These are phyloP conservation scores for Lasiodiplodia sp. DNA, from an alignment of 2,329 filamentous ascomycete genomes.

Conservation along the genomic window DNA sequence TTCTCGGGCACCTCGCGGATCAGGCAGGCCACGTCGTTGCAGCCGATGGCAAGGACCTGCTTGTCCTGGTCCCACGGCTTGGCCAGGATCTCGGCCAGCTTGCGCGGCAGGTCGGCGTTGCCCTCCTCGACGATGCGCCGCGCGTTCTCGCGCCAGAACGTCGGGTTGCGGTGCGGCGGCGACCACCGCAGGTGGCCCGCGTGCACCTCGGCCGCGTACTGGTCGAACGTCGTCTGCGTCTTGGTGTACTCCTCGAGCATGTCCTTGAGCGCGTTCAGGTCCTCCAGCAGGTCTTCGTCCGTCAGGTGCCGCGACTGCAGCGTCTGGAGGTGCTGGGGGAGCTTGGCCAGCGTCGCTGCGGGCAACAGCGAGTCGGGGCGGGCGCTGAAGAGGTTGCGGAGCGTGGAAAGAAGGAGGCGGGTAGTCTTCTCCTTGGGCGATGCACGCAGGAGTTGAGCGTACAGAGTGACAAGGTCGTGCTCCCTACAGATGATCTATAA, in stretches of 20 bases:
- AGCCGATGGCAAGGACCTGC: conserved; percentile 87
- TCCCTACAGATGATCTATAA: conserved; percentile 64
- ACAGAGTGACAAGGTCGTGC: conserved; percentile 89
- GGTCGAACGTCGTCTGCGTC: conserved; percentile 71
- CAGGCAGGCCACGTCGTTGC: conserved; percentile 87
- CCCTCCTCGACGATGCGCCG: conserved; percentile 84
- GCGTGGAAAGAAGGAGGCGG: conserved; percentile 84
- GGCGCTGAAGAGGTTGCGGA: conserved; percentile 83
- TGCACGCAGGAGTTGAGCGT: conserved; percentile 87
- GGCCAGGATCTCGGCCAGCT: conserved; percentile 84
- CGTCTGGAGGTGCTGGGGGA: conserved; percentile 69
- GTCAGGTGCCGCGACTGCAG: conserved; percentile 60
- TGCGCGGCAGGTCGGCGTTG: conserved; percentile 78
- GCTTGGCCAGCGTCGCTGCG: conserved; percentile 82
- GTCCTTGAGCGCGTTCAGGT: conserved; percentile 54
- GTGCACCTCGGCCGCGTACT: conserved; percentile 81
- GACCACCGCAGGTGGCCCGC: conserved; percentile 92
- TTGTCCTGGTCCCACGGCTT: conserved; percentile 86
- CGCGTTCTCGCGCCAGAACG: conserved; percentile 93
- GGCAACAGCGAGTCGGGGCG: conserved; percentile 76
- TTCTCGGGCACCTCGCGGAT: conserved; percentile 91
- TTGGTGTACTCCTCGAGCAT: conserved; percentile 87
- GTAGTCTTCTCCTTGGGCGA: conserved; percentile 99
- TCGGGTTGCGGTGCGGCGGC: conserved; percentile 83
- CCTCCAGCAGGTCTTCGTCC: conserved; percentile 61